A percentile compares a stretch with the other conserved stretches of the same genome.
These are phyloP conservation scores for Ephemerocybe angulata DNA, from an alignment of 768 basidiomycete species.

Conservation along the genomic window DNA sequence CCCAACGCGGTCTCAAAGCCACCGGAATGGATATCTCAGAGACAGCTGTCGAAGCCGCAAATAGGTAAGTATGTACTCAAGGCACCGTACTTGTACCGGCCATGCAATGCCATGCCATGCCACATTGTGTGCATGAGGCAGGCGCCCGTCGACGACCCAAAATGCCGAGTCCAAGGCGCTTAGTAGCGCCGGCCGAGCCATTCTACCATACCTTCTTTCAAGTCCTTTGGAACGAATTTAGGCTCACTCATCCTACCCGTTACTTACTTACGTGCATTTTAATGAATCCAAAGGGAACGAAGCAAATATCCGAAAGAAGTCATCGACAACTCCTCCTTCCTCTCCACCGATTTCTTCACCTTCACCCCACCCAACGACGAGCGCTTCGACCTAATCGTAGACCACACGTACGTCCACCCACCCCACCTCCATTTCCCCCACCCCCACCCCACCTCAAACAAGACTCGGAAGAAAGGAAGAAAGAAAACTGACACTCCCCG, in stretches of 20 bases:
- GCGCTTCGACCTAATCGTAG: slow-evolving; percentile 56
- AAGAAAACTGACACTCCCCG: neutral
- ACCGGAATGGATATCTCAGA: slow-evolving; percentile 55
- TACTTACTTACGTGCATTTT: neutral
- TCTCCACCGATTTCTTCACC: slow-evolving; percentile 53
- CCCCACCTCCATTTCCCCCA: neutral
- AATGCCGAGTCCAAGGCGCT: too few relatives aligned
- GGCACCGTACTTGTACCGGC: too few relatives aligned
- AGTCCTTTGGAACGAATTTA: too few relatives aligned
- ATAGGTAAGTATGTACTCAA: slow-evolving; percentile 27
- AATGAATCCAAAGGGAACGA: neutral
- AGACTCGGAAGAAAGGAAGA: neutral
- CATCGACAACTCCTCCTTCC: slow-evolving; percentile 35
- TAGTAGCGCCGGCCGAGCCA: too few relatives aligned
- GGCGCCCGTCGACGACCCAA: too few relatives aligned
- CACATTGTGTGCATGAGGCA: too few relatives aligned
- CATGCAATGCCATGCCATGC: too few relatives aligned
- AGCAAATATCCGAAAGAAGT: slow-evolving; percentile 16
- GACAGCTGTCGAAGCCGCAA: slow-evolving; percentile 49
- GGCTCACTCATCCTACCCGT: neutral
- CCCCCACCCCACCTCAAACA: too few relatives aligned
- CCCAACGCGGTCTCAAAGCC: slow-evolving; percentile 43
- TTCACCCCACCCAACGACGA: slow-evolving; percentile 31
- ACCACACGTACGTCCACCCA: slow-evolving; percentile 50
- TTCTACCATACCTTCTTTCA: neutral